Evolutionary conservation across 768 basidiomycete genomes (phyloP), one percentile per base, ranked within the genome.

Genomic region (Suillus bovinus): DNA sequence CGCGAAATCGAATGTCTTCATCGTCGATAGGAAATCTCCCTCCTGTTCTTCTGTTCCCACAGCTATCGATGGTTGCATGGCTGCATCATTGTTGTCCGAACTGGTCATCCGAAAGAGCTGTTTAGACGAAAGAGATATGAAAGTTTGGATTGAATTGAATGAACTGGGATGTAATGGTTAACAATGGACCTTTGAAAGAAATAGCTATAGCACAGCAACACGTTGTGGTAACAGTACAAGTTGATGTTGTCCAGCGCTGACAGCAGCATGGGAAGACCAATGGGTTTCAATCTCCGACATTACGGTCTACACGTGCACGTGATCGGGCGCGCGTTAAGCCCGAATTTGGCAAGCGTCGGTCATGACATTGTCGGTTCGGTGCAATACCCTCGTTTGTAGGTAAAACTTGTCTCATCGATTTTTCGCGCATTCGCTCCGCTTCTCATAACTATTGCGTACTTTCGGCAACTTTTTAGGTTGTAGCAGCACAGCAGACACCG

Each of bases 201-300:
- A 56, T 10, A 55, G 8, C 36, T 55, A 55, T 55, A 22, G 24
- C 54, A 55, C 54, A 55, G 27, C 7, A 56, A 67, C 58, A 64
- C 54, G 72, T 71, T 63, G 73, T 70, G 72, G 73, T 73, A 66
- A 63, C 49, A 64, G 54, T 59, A 57, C 67, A 68, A 67, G 71
- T 65, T 61, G 38, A 63, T 58, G 44, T 46, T 54, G 60, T 52
- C 61, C 63, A 64, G 64, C 59, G 55, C 38, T 56, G 55, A 29
- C 55, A 41, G 54, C 54, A 38, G 24, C 36, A 59, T 69, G 72
- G 71, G 72, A 75, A 54, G 27, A 68, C 64, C 66, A 66, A 62
- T 65, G 64, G 65, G 65, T 69, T 69, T 64, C 9, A 42, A 47
- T 56, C 41, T 17, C 24, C 54, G 33, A 55, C 52, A 13, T n/a